These are phyloP conservation scores for Mycosarcoma maydis DNA, from an alignment of 1,284 basidiomycete genomes.

Conservation along the genomic window DNA sequence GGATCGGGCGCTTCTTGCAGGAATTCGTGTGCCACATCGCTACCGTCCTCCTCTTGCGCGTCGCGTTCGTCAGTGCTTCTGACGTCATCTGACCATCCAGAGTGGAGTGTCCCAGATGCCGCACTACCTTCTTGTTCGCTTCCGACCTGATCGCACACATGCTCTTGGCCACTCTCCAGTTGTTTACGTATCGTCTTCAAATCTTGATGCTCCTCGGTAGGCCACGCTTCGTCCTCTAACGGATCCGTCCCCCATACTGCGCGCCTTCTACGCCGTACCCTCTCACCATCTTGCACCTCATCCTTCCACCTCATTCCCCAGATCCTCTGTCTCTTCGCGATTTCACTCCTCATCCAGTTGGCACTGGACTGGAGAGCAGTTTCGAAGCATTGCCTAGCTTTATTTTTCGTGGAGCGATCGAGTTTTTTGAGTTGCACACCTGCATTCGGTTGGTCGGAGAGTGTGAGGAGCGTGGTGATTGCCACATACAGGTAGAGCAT, in stretches of 20 bases:
- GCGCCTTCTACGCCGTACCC: slow-evolving; percentile 2
- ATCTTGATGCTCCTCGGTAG: slow-evolving; percentile 8
- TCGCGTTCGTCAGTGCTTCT: too few relatives aligned
- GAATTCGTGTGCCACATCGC: too few relatives aligned
- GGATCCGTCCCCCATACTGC: slow-evolving; percentile 19
- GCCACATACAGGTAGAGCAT: slow-evolving; percentile 37
- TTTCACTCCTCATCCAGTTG: slow-evolving; percentile 6
- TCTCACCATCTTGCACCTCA: neutral
- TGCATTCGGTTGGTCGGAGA: neutral
- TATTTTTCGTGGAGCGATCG: slow-evolving; percentile 20
- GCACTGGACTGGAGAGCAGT: slow-evolving; percentile 8
- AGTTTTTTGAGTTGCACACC: slow-evolving; percentile 10
- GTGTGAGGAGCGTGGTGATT: slow-evolving; percentile 4
- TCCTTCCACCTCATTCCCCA: slow-evolving; percentile 14
- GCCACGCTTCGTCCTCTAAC: slow-evolving; percentile 1
- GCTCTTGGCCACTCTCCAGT: neutral
- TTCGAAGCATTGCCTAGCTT: slow-evolving; percentile 23
- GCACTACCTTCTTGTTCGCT: neutral
- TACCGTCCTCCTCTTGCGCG: too few relatives aligned
- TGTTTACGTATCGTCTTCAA: neutral
- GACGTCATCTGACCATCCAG: neutral
- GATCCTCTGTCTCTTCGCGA: slow-evolving; percentile 18
- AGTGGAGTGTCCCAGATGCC: slow-evolving; percentile 7
- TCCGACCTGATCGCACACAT: neutral
- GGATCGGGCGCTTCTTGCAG: too few relatives aligned